Evolutionary conservation across 2,329 filamentous ascomycete species (phyloP).

Genomic region (Cordyceps militaris): DNA sequence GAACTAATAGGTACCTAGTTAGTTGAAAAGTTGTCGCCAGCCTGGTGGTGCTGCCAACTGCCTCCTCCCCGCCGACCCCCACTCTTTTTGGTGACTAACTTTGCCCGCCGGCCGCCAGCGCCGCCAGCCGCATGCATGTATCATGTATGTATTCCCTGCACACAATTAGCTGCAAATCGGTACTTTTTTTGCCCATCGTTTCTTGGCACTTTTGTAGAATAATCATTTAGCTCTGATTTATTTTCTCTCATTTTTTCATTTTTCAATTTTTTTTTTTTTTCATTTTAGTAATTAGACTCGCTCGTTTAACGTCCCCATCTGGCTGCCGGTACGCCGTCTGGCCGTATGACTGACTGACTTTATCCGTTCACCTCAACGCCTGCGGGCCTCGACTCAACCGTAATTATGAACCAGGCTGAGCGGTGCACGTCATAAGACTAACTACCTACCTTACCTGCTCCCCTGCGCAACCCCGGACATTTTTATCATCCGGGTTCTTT

Average conservation of each 20-base stretch:
- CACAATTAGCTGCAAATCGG: neutral
- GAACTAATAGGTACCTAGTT: no score
- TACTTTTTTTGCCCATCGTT: neutral
- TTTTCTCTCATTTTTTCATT: neutral
- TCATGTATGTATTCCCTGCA: constrained; percentile 6
- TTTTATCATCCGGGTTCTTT: neutral
- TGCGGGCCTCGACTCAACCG: neutral
- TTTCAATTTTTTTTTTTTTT: neutral
- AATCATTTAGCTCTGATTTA: neutral
- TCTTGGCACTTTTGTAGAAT: neutral
- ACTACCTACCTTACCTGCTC: neutral
- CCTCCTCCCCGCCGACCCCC: neutral
- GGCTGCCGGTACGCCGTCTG: no score
- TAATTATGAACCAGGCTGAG: neutral
- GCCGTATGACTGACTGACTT: neutral
- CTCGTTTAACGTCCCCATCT: neutral
- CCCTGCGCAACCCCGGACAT: constrained; percentile 2
- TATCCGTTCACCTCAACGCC: neutral
- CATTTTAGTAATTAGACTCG: neutral
- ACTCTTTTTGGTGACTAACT: constrained; percentile 12
- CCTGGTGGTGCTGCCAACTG: neutral
- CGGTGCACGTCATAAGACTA: constrained; percentile 12
- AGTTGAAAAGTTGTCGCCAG: no score
- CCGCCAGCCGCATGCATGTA: constrained; percentile 11
- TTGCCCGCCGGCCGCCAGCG: constrained; percentile 2